phyloP scores from a whole-genome alignment of 2,329 filamentous ascomycete genomes.

The Sphaerulina vaccinii region DNA sequence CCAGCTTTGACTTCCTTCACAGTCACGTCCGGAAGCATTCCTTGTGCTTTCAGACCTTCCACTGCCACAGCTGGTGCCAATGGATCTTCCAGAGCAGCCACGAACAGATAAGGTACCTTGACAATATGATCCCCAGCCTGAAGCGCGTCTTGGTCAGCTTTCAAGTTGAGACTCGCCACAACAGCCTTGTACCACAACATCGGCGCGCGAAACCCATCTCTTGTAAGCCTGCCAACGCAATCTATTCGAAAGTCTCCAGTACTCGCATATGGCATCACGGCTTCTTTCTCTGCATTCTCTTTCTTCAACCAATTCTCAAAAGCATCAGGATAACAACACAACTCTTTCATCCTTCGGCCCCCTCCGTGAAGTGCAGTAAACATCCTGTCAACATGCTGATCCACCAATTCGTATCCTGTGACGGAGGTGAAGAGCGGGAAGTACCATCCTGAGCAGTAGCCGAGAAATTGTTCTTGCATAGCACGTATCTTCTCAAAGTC shows the following conservation, averaged over 20 bases:
- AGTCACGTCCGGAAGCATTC: constrained; percentile 27
- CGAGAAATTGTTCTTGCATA: constrained; percentile 36
- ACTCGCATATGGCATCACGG: constrained; percentile 38
- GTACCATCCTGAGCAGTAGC: constrained; percentile 43
- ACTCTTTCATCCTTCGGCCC: constrained; percentile 31
- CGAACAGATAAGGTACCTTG: constrained; percentile 36
- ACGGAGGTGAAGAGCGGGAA: constrained; percentile 46
- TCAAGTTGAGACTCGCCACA: constrained; percentile 26
- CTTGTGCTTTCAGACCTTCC: constrained; percentile 16
- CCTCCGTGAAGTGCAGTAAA: constrained; percentile 23
- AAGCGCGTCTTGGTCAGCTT: constrained; percentile 33
- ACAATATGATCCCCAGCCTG: constrained; percentile 13
- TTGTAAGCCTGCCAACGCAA: constrained; percentile 35
- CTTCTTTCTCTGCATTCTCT: constrained; percentile 8
- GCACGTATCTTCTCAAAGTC: constrained; percentile 40
- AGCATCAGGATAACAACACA: constrained; percentile 39
- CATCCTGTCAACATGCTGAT: constrained; percentile 15
- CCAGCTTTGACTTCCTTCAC: constrained; percentile 34
- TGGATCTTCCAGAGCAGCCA: constrained; percentile 33
- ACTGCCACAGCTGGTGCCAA: constrained; percentile 23
- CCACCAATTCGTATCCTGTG: constrained; percentile 41
- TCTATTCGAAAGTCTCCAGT: constrained; percentile 30
- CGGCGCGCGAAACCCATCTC: constrained; percentile 37
- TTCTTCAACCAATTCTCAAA: constrained; percentile 33
- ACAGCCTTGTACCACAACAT: constrained; percentile 39